Conservation (phyloP, 768 basidiomycete species). For the Clavaria fumosa region DNA sequence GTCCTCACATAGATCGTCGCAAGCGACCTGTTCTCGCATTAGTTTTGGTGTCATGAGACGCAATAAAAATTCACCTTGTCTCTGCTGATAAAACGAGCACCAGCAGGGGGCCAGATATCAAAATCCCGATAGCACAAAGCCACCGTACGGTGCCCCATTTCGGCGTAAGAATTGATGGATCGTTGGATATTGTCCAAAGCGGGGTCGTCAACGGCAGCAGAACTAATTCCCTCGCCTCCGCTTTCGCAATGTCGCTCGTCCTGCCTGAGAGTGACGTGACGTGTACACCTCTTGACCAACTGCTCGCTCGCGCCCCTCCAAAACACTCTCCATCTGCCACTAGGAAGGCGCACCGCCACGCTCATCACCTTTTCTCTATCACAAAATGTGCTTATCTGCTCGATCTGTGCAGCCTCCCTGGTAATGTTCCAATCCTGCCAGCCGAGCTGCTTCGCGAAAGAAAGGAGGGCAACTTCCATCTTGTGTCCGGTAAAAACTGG, state of each 20-base stretch:
- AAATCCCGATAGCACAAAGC: constrained; percentile 90
- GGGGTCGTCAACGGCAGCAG: constrained; percentile 43
- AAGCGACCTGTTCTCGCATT: constrained; percentile 37
- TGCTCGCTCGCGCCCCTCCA: constrained; percentile 94
- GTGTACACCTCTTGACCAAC: constrained; percentile 57
- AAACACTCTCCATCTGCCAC: constrained; percentile 45
- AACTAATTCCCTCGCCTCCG: constrained; percentile 29
- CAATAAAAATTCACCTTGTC: constrained; percentile 32
- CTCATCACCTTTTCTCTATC: constrained; percentile 80
- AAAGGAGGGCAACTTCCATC: constrained; percentile 57
- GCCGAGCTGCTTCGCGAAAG: constrained; percentile 45
- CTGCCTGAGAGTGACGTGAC: constrained; percentile 53
- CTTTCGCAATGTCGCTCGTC: constrained; percentile 13
- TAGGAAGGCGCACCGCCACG: constrained; percentile 55
- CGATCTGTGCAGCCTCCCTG: constrained; percentile 32
- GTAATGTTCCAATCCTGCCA: constrained; percentile 46
- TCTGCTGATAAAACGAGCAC: constrained; percentile 20
- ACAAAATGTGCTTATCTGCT: constrained; percentile 68
- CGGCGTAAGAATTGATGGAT: constrained; percentile 96
- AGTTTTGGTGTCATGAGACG: constrained; percentile 6
- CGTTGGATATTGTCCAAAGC: constrained; percentile 72
- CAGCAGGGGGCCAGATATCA: constrained; percentile 65
- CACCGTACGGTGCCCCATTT: constrained; percentile 88
- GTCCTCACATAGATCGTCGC: constrained; percentile 49
- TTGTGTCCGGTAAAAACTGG: constrained; percentile 12